A percentile compares a stretch with the other conserved stretches of the same genome.
Evolutionary conservation across 2,329 filamentous ascomycete genomes (phyloP).

Genomic region (Arthrinium phaeospermum): DNA sequence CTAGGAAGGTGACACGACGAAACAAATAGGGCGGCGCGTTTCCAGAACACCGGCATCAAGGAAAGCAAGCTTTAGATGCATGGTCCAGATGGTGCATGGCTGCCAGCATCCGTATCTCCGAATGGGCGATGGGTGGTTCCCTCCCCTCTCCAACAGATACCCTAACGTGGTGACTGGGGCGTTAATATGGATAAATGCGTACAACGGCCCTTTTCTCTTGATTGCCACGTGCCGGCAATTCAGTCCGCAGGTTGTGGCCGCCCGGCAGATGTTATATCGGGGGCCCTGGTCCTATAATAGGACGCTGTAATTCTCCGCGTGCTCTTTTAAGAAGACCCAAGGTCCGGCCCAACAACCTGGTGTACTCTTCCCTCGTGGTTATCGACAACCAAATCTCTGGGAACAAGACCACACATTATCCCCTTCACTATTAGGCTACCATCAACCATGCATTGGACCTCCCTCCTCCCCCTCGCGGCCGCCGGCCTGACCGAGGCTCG

Average conservation of each 20-base stretch:
- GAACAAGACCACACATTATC: too few species aligned
- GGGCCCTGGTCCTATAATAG: background rate
- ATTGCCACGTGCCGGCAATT: slow-evolving; percentile 16
- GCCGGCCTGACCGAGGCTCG: background rate
- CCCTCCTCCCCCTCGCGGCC: background rate
- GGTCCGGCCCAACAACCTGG: background rate
- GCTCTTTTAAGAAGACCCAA: background rate
- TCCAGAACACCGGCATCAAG: background rate
- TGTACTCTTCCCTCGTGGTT: background rate
- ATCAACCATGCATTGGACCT: background rate
- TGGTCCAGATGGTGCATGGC: background rate
- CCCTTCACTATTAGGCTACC: too few species aligned
- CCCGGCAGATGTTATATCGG: background rate
- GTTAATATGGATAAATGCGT: slow-evolving; percentile 5
- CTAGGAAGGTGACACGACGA: background rate
- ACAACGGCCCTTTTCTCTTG: background rate
- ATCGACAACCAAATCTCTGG: background rate
- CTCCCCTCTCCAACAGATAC: background rate
- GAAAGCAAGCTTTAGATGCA: background rate
- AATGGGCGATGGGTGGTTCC: background rate
- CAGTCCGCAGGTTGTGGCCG: background rate
- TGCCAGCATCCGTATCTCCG: background rate
- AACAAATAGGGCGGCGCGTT: background rate
- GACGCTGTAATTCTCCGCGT: background rate
- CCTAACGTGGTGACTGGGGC: background rate